Evolutionary conservation across 345 rosid species (phyloP), one percentile per base, ranked within the genome.

Genomic region (Salix dunnii): DNA sequence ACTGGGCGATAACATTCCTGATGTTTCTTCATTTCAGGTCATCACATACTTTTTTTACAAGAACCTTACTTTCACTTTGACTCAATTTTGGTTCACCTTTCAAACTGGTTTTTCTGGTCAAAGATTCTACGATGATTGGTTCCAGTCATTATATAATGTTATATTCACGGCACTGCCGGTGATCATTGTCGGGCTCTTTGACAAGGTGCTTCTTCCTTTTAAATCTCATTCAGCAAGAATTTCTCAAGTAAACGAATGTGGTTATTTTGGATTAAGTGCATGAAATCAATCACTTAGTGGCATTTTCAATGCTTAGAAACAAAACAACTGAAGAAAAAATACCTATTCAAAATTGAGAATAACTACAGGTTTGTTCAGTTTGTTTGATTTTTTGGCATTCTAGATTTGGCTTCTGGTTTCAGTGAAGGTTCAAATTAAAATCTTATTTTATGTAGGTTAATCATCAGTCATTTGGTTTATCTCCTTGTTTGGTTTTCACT

Each of bases 1-100:
- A 78, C 40, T 75, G 60, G 43, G 63, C 69, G 51, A 61, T 68
- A 68, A 68, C 6, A 62, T 78, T 31, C 23, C 35, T 58, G 71
- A 48, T 35, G 65, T 74, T 68, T 78, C 68, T 65, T n/a, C 68
- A 72, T 84, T 82, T 88, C 98, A 96, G 99, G 98, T 96, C 78
- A 95, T 96, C 78, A 84, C 87, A n/a, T 96, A 96, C 88, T 96
- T 96, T 86, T 94, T 96, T 85, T 96, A 94, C 93, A 96, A 96
- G 93, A 96, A 94, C 79, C 97, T 96, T 69, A 92, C 99, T 3
- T 92, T 96, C 84, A 94, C 99, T 53, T 68, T 94, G 88, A 96
- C 99, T 77, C 99, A 96, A 84, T 96, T 96, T 92, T 96, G 99
- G 98, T 96, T 96, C 90, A 96, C 99, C 84, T 94, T 96, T 78